Percentiles rank a stretch among this genome's conserved stretches.
phyloP scores from a whole-genome alignment of 441 rosid genomes.

The Populus tomentosa region DNA sequence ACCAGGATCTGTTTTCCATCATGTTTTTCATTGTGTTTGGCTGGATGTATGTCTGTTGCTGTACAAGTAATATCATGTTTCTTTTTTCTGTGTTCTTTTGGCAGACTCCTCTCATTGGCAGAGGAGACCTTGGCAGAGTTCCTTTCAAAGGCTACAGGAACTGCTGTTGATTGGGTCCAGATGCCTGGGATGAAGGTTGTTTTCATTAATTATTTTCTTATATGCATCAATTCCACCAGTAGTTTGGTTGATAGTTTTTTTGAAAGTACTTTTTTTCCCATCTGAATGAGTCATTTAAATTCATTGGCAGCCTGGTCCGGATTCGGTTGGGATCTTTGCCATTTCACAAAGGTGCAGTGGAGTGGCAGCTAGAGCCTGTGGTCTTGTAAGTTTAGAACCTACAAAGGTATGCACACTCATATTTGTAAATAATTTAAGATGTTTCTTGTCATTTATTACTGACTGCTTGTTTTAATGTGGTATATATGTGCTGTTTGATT shows the following conservation, averaged over 20 bases:
- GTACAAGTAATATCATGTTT: background rate
- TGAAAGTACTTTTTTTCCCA: background rate
- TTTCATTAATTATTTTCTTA: slow-evolving; percentile 1
- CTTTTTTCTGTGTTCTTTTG: slow-evolving; percentile 10
- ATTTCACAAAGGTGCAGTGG: slow-evolving; percentile 98
- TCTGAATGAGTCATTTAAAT: slow-evolving; percentile 5
- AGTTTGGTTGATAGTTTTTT: background rate
- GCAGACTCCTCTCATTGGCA: slow-evolving; percentile 94
- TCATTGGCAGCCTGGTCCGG: slow-evolving; percentile 98
- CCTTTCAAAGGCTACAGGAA: slow-evolving; percentile 99
- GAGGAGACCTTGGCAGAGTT: slow-evolving; percentile 99
- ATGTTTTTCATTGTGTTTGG: background rate
- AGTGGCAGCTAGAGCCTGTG: slow-evolving; percentile 99
- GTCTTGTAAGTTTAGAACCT: slow-evolving; percentile 99
- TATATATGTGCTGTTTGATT: background rate
- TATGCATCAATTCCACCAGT: background rate
- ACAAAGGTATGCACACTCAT: slow-evolving; percentile 48
- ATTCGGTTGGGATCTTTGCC: slow-evolving; percentile 99
- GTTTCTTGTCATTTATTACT: background rate
- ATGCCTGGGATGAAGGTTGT: slow-evolving; percentile 99
- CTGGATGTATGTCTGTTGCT: background rate
- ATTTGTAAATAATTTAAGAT: background rate
- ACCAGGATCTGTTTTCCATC: background rate
- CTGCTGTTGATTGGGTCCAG: slow-evolving; percentile 99
- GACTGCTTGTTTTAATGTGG: background rate